Evolutionary conservation across 306 rosid genomes (phyloP).

Genomic region (Acacia confusa): DNA sequence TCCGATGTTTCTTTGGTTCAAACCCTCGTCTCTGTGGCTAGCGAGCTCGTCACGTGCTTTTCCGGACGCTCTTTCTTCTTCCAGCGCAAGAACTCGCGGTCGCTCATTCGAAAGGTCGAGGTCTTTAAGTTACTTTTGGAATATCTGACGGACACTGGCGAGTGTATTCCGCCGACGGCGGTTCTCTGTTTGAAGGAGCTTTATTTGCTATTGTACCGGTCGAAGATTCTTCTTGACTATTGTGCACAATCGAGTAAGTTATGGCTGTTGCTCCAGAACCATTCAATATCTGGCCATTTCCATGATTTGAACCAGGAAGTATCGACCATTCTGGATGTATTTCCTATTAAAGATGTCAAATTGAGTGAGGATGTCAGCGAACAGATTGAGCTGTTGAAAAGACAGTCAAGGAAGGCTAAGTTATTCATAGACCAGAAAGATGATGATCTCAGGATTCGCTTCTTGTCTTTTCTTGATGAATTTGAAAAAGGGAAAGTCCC

Average conservation of each 20-base stretch:
- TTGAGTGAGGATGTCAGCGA: slow-evolving; percentile 66
- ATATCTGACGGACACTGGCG: slow-evolving; percentile 45
- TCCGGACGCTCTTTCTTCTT: slow-evolving; percentile 47
- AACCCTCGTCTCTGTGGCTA: slow-evolving; percentile 51
- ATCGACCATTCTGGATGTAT: slow-evolving; percentile 81
- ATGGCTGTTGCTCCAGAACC: slow-evolving; percentile 83
- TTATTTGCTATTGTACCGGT: slow-evolving; percentile 61
- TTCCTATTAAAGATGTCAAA: slow-evolving; percentile 57
- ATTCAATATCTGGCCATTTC: slow-evolving; percentile 76
- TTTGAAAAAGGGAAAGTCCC: slow-evolving; percentile 64
- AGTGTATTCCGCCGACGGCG: slow-evolving; percentile 45
- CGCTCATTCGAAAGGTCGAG: slow-evolving; percentile 62
- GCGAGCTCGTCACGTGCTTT: slow-evolving; percentile 52
- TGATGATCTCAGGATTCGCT: slow-evolving; percentile 46
- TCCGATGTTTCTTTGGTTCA: slow-evolving; percentile 52
- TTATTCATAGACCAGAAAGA: slow-evolving; percentile 56
- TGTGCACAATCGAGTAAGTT: slow-evolving; percentile 74
- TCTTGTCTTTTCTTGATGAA: slow-evolving; percentile 50
- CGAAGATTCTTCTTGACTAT: slow-evolving; percentile 76
- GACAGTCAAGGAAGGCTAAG: slow-evolving; percentile 51
- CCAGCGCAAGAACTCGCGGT: slow-evolving; percentile 69
- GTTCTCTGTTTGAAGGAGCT: slow-evolving; percentile 72
- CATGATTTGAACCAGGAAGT: slow-evolving; percentile 76
- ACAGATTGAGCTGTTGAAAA: slow-evolving; percentile 63
- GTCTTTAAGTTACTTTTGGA: slow-evolving; percentile 61